phyloP scores from a whole-genome alignment of 2,329 filamentous ascomycete genomes.

The Aureobasidium leucospermi region DNA sequence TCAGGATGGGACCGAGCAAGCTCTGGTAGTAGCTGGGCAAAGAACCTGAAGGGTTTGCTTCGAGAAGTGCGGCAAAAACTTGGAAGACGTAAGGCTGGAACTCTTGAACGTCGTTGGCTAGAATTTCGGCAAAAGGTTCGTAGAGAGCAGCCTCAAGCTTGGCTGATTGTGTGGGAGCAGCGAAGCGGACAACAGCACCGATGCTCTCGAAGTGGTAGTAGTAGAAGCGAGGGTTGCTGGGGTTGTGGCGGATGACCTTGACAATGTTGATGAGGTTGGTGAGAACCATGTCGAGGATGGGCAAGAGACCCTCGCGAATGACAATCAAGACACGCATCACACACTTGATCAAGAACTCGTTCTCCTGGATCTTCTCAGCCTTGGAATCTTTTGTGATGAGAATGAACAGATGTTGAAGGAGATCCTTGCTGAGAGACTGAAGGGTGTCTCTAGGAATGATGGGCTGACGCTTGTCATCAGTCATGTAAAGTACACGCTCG shows the following conservation, averaged over 20 bases:
- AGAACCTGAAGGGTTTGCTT: constrained; percentile 71
- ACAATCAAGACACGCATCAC: constrained; percentile 97
- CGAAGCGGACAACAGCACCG: constrained; percentile 77
- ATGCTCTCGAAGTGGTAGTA: constrained; percentile 97
- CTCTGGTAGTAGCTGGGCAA: constrained; percentile 75
- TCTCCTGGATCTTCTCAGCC: constrained; percentile 92
- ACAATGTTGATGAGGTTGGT: constrained; percentile 83
- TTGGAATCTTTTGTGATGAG: constrained; percentile 79
- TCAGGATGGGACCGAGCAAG: constrained; percentile 70
- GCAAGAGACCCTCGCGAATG: constrained; percentile 71
- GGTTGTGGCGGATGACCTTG: constrained; percentile 85
- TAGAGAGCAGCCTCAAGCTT: constrained; percentile 77
- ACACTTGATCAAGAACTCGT: constrained; percentile 97
- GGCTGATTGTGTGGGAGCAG: constrained; percentile 59
- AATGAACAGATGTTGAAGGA: constrained; percentile 83
- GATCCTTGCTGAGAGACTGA: constrained; percentile 67
- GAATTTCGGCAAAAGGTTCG: constrained; percentile 70
- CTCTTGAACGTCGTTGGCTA: constrained; percentile 79
- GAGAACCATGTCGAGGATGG: constrained; percentile 70
- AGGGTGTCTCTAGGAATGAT: constrained; percentile 77
- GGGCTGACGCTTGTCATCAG: constrained; percentile 65
- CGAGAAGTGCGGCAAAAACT: constrained; percentile 81
- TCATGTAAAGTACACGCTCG: constrained; percentile 83
- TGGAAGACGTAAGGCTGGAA: constrained; percentile 97
- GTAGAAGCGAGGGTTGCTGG: constrained; percentile 95